These are phyloP conservation scores for Saksenaea vasiformis DNA, from an alignment of 371 early-diverging fungal genomes.

Conservation along the genomic window DNA sequence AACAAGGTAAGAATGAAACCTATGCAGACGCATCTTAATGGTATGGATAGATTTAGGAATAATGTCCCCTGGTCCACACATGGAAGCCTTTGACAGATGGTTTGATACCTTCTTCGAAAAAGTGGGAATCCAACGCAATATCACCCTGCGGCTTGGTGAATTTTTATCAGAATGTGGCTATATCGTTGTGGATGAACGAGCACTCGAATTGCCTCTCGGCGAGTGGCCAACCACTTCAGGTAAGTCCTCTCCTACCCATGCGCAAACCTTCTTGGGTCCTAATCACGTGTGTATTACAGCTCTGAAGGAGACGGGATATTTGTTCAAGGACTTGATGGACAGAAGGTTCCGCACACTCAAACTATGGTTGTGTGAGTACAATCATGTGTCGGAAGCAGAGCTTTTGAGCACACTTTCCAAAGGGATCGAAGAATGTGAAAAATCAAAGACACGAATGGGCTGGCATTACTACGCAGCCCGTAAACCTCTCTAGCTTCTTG, in stretches of 20 bases:
- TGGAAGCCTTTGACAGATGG: slow-evolving; percentile 10
- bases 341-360: slow-evolving; percentile 16
- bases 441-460: slow-evolving; percentile 19
- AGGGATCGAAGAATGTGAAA: slow-evolving; percentile 21
- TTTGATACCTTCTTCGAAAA: slow-evolving; percentile 3
- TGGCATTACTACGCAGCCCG: slow-evolving; percentile 20
- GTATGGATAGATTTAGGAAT: slow-evolving; percentile 5
- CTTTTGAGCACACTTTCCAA: slow-evolving; percentile 6
- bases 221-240: slow-evolving; percentile 19
- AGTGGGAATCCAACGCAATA: slow-evolving; percentile 7
- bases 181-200: slow-evolving; percentile 13
- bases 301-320: slow-evolving; percentile 21
- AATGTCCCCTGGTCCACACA: slow-evolving; percentile 12
- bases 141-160: background rate
- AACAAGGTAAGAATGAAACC: slow-evolving; percentile 11
- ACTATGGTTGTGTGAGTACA: slow-evolving; percentile 10
- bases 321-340: slow-evolving; percentile 19
- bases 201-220: slow-evolving; percentile 15
- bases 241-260: slow-evolving; percentile 1
- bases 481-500: slow-evolving; percentile 4
- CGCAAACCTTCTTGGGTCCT: background rate
- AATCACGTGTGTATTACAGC: background rate
- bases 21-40: background rate
- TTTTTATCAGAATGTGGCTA: slow-evolving; percentile 9
- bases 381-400: background rate